Conservation (phyloP, 305 asterid species). For the Striga hermonthica region DNA sequence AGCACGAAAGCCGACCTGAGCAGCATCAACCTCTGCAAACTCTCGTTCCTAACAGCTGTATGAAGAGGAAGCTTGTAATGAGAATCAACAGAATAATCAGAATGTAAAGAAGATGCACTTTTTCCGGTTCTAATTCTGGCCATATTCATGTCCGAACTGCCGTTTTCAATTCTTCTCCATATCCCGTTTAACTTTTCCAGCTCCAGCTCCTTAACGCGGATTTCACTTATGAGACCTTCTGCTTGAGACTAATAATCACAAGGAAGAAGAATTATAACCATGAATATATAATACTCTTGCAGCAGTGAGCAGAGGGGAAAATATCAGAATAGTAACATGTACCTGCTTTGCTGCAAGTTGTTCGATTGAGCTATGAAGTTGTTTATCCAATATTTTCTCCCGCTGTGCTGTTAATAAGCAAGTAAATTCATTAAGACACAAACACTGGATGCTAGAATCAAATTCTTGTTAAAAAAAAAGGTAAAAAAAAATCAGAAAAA, state of each 20-base stretch:
- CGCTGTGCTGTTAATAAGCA: constrained; percentile 68
- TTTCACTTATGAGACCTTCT: constrained; percentile 64
- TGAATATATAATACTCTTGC: constrained; percentile 6
- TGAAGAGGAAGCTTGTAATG: constrained; percentile 60
- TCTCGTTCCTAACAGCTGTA: constrained; percentile 51
- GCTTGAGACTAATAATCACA: constrained; percentile 67
- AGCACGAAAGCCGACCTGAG: constrained; percentile 81
- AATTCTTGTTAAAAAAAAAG: constrained; percentile 1
- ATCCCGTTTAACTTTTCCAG: constrained; percentile 67
- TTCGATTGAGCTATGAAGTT: constrained; percentile 89
- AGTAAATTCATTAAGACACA: constrained; percentile 20
- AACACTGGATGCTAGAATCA: constrained; percentile 3
- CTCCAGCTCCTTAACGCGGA: constrained; percentile 68
- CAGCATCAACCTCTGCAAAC: constrained; percentile 70
- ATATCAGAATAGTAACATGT: neutral
- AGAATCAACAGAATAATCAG: constrained; percentile 52
- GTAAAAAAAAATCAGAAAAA: constrained; percentile 17
- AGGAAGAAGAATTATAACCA: constrained; percentile 9
- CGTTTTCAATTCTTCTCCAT: constrained; percentile 54
- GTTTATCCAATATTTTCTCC: constrained; percentile 83
- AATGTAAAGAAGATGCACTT: constrained; percentile 47
- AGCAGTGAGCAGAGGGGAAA: neutral
- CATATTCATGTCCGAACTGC: constrained; percentile 44
- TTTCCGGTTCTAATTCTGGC: constrained; percentile 70
- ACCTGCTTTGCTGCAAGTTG: constrained; percentile 92